Conservation (phyloP, 768 basidiomycete species). For the Suillus sp. region DNA sequence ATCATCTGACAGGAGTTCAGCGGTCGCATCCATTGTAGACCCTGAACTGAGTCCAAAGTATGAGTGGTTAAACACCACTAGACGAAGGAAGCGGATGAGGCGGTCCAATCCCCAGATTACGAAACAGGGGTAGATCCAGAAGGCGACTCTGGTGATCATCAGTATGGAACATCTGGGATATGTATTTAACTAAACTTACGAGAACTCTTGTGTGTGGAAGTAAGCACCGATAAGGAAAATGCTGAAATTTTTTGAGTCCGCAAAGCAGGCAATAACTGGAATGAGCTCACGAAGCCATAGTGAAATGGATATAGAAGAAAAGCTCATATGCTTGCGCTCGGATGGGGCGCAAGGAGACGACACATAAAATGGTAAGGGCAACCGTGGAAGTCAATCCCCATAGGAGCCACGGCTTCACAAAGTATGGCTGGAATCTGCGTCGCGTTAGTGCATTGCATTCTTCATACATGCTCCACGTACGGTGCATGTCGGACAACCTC, state of each 20-base stretch:
- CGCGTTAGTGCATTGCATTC: background rate
- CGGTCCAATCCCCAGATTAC: constrained; percentile 57
- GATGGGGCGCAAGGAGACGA: constrained; percentile 50
- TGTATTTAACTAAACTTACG: constrained; percentile 6
- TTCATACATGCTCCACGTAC: background rate
- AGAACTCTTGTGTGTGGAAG: constrained; percentile 27
- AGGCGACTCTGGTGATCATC: constrained; percentile 17
- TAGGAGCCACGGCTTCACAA: constrained; percentile 21
- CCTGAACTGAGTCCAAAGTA: constrained; percentile 32
- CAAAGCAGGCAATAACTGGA: background rate
- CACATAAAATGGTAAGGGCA: constrained; percentile 42
- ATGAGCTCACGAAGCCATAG: constrained; percentile 37
- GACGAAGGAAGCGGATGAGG: constrained; percentile 43
- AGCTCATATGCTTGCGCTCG: constrained; percentile 47
- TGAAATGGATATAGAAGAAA: constrained; percentile 50
- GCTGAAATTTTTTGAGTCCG: constrained; percentile 17
- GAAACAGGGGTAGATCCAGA: constrained; percentile 50
- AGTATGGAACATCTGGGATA: background rate
- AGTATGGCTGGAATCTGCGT: constrained; percentile 12
- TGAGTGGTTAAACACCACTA: constrained; percentile 43
- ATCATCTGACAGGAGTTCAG: constrained; percentile 44
- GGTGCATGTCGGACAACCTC: constrained; percentile 31
- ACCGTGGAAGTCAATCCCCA: constrained; percentile 36
- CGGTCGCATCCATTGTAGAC: constrained; percentile 35
- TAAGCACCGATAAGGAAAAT: constrained; percentile 35